Base-by-base conservation (phyloP, 257 asterid genomes). In the Solanum medicagineum region DNA sequence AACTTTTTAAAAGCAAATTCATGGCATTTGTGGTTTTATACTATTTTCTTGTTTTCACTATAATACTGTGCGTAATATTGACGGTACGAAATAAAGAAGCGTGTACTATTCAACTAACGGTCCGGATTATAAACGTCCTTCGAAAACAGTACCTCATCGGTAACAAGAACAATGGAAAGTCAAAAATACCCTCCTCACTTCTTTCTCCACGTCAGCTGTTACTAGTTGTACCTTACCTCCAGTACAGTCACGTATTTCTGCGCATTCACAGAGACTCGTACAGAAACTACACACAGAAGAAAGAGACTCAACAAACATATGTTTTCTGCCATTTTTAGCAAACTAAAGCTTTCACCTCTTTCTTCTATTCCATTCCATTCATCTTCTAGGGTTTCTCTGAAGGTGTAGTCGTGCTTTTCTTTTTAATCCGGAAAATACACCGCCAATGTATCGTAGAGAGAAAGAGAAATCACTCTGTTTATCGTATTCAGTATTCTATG, bases 281-380 rank as follows among this genome's bases (percentile, higher is more conserved):
- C 40, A 75, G 24, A 29, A 75, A 75, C 77, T 75, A 53, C 32
- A 15, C 57, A 88, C 57, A 87, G 90, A 63, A 75, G 85, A 83
- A 42, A 22, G 20, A 66, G 68, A 66, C 24, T n/a, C 36, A 8
- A 5, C 81, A 24, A 60, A 85, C 51, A 71, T 54, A 36, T 84
- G 55, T 73, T 54, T 10, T 26, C 83, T 86, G 84, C 88, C 75
- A 83, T 70, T 81, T 88, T 84, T 57, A n/a, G 87, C 85, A 51
- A 74, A 59, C 71, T 20, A 53, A 17, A 15, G 36, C 53, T n/a
- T 77, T 71, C 6, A 15, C 80, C 22, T n/a, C 42, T 36, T 60
- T 54, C 5, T 22, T 26, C 26, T 85, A 56, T 65, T 65, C 44
- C 16, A 24, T 26, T 22, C 42, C 40, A 26, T 65, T 29, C 13